Evolutionary conservation across 495 filamentous ascomycete genomes (phyloP).

Genomic region (Pseudotulostoma volvatum): DNA sequence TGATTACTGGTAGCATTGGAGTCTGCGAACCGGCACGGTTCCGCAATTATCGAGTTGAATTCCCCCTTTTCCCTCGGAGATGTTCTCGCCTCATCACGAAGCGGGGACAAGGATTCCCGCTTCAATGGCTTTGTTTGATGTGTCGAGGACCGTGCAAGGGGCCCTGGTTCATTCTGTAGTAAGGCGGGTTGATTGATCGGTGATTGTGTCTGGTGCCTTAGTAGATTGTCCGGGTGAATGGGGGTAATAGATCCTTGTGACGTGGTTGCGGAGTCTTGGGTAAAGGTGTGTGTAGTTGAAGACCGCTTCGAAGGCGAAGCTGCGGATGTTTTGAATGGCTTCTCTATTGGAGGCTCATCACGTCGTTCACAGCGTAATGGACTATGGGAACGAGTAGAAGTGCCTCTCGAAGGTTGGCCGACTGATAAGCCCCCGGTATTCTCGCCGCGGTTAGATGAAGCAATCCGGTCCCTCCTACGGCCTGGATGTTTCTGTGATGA

Average conservation of each 20-base stretch:
- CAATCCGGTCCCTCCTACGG: conserved; percentile 11
- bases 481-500: conserved; percentile 18
- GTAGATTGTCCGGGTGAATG: conserved; percentile 12
- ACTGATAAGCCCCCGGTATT: conserved; percentile 15
- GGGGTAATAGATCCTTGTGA: conserved; percentile 25
- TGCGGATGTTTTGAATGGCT: conserved; percentile 10
- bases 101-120: conserved; percentile 8
- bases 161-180: background rate
- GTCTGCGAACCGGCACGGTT: conserved; percentile 1
- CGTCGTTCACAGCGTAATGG: conserved; percentile 11
- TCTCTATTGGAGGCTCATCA: conserved; percentile 2
- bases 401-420: conserved; percentile 13
- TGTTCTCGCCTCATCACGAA: conserved; percentile 7
- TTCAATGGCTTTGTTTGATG: conserved; percentile 6
- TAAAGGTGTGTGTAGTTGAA: conserved; percentile 11
- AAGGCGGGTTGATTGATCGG: conserved; percentile 6
- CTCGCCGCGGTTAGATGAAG: conserved; percentile 8
- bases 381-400: conserved; percentile 11
- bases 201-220: conserved; percentile 13
- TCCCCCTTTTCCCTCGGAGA: conserved; percentile 5
- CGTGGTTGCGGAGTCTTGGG: conserved; percentile 21
- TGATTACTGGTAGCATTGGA: background rate
- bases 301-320: conserved; percentile 14
- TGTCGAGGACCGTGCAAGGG: too few species aligned
- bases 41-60: background rate